Percentiles rank a stretch among this genome's conserved stretches.
These are phyloP conservation scores for Fusarium vanettenii DNA, from an alignment of 2,329 filamentous ascomycete genomes.

Conservation along the genomic window DNA sequence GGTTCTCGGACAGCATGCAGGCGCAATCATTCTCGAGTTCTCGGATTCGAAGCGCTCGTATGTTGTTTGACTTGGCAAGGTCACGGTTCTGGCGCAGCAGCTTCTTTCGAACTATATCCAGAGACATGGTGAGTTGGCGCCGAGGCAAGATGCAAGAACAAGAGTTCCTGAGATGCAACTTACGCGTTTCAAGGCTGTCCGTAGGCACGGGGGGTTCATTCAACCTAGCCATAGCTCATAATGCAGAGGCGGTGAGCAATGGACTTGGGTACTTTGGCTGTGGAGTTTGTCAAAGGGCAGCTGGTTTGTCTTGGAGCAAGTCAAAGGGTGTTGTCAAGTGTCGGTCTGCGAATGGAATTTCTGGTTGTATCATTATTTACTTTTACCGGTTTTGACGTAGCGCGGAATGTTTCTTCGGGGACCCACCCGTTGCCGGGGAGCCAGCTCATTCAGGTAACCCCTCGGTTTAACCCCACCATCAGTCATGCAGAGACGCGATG, in stretches of 20 bases:
- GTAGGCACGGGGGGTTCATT: slow-evolving; percentile 78
- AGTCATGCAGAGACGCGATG: slow-evolving; percentile 25
- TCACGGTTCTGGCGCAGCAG: slow-evolving; percentile 88
- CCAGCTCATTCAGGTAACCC: slow-evolving; percentile 28
- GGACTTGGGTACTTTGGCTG: slow-evolving; percentile 16
- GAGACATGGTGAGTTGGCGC: slow-evolving; percentile 32
- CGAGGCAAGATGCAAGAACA: not conserved
- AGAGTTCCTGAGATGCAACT: slow-evolving; percentile 49
- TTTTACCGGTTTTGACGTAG: slow-evolving; percentile 44
- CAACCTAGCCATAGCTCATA: slow-evolving; percentile 78
- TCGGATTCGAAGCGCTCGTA: slow-evolving; percentile 81
- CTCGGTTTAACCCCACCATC: slow-evolving; percentile 44
- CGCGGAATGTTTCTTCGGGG: slow-evolving; percentile 8
- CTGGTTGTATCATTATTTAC: slow-evolving; percentile 51
- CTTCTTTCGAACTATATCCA: slow-evolving; percentile 74
- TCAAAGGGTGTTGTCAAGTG: slow-evolving; percentile 37
- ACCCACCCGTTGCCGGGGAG: slow-evolving; percentile 46
- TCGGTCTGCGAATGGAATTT: slow-evolving; percentile 42
- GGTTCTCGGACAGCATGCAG: slow-evolving; percentile 81
- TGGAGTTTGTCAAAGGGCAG: slow-evolving; percentile 27
- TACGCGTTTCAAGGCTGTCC: slow-evolving; percentile 79
- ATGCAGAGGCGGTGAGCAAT: slow-evolving; percentile 31
- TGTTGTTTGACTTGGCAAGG: slow-evolving; percentile 82
- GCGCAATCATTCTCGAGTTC: slow-evolving; percentile 81
- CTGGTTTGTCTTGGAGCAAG: slow-evolving; percentile 25